Conservation (phyloP, 2,329 filamentous ascomycete genomes). For the Aspergillus sp. region DNA sequence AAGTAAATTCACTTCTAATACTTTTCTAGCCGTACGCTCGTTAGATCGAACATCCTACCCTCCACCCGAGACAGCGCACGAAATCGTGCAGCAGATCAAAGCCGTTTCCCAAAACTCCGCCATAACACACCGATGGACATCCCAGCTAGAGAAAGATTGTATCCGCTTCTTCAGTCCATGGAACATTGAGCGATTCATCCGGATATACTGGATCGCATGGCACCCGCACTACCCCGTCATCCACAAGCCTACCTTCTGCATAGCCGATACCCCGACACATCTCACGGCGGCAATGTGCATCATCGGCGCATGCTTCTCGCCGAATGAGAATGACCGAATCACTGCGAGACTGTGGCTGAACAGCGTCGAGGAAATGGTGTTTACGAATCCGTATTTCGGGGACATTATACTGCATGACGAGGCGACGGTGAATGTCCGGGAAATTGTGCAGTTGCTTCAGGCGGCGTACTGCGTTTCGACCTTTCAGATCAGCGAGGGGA, state of each 20-base stretch:
- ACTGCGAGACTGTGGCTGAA: not conserved
- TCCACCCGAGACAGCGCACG: not conserved
- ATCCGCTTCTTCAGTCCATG: not conserved
- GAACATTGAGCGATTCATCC: not conserved
- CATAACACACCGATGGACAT: not conserved
- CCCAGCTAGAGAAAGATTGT: not conserved
- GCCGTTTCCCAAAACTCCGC: not conserved
- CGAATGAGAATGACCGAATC: not conserved
- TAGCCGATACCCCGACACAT: not conserved
- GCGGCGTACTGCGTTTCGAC: not conserved
- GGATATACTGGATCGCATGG: not conserved
- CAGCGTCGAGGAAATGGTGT: not conserved
- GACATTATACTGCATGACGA: not conserved
- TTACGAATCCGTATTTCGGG: not conserved
- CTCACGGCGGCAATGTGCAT: not conserved
- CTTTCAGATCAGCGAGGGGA: not conserved
- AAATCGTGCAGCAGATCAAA: not conserved
- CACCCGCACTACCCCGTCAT: not conserved
- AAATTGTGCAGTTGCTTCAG: not conserved
- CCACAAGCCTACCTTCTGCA: not conserved
- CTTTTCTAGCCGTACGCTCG: too few relatives aligned
- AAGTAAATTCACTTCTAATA: too few relatives aligned
- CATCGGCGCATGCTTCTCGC: not conserved
- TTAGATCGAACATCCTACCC: too few relatives aligned
- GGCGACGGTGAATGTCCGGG: not conserved